Evolutionary conservation across 108 stramenopile species (phyloP).

Genomic region (Nitzschia sp.): DNA sequence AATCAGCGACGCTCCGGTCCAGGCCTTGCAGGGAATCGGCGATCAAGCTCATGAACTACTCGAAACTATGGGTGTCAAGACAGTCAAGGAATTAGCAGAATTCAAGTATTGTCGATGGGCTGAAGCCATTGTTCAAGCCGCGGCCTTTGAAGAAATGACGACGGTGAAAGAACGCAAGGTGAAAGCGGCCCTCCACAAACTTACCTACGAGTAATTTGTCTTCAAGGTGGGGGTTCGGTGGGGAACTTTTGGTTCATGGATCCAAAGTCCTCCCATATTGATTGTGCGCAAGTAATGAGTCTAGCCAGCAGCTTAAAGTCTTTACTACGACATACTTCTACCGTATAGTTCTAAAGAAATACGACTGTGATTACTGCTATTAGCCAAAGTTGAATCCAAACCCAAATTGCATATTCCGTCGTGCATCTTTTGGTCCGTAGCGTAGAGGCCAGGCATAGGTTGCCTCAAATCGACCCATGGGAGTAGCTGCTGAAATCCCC

Average conservation of each 20-base stretch:
- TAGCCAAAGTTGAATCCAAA: slow-evolving; percentile 80
- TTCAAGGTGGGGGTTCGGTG: too few species aligned
- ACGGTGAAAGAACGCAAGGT: slow-evolving; percentile 28
- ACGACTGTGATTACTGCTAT: too few species aligned
- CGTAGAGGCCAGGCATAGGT: slow-evolving; percentile 84
- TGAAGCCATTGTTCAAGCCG: slow-evolving; percentile 36
- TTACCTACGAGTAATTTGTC: slow-evolving; percentile 16
- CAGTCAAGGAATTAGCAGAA: slow-evolving; percentile 31
- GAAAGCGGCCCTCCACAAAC: slow-evolving; percentile 16
- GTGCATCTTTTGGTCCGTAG: slow-evolving; percentile 77
- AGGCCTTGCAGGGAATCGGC: slow-evolving; percentile 42
- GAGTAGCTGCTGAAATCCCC: slow-evolving; percentile 65
- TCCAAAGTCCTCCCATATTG: too few species aligned
- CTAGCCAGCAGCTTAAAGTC: too few species aligned
- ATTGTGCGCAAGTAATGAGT: too few species aligned
- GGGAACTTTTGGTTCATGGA: too few species aligned
- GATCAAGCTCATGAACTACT: slow-evolving; percentile 17
- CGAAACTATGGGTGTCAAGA: slow-evolving; percentile 28
- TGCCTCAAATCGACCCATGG: slow-evolving; percentile 69
- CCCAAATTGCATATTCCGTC: slow-evolving; percentile 77
- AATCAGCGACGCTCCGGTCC: slow-evolving; percentile 31
- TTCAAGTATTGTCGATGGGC: slow-evolving; percentile 47
- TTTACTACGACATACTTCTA: too few species aligned
- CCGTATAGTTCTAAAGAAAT: too few species aligned
- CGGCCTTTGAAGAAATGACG: slow-evolving; percentile 28